Base-by-base conservation (phyloP, 768 basidiomycete species). In the Amanita rubescens region DNA sequence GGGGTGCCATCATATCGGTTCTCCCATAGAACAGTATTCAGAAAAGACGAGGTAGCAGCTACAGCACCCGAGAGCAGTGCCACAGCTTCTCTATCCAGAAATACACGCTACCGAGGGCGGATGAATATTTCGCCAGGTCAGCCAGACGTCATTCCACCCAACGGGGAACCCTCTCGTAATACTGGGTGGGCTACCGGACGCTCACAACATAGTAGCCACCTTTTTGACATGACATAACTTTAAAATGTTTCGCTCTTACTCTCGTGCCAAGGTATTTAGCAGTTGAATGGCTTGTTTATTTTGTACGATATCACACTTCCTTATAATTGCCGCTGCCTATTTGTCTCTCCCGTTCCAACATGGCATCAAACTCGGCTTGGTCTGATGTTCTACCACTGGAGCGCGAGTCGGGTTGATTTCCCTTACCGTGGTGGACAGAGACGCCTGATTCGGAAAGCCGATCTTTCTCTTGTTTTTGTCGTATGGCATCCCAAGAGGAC, bases 1-100 rank as follows among this genome's bases (percentile, higher is more conserved):
- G 85, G 86, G 30, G 77, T 91, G 15, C 89, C 89, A 10, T 73
- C 90, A 39, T 90, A 86, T 71, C 86, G 85, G 3, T 90, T 90
- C 65, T 90, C 88, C n/a, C 81, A 82, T 59, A 69, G 76, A 48
- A 75, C 80, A 12, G 63, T 85, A 38, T 87, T 84, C 69, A 66
- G 79, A 55, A 80, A 76, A 55, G 71, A 76, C 43, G 72, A 74
- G 57, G 57, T 62, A 34, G 62, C 58, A 19, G 32, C 54, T 19
- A 59, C 67, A 8, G 61, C 64, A 10, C 67, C 69, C 38, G 72
- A 74, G 37, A 59, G 59, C 39, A 47, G 61, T 25, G 54, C 57
- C 35, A 33, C 66, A 14, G 71, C 70, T 19, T 74, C 76, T 11
- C 59, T 77, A 47, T 72, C 73, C 22, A 47, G 70, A 19, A 73